Conservation (phyloP, 352 stramenopile species). For the Pythium graminicola region DNA sequence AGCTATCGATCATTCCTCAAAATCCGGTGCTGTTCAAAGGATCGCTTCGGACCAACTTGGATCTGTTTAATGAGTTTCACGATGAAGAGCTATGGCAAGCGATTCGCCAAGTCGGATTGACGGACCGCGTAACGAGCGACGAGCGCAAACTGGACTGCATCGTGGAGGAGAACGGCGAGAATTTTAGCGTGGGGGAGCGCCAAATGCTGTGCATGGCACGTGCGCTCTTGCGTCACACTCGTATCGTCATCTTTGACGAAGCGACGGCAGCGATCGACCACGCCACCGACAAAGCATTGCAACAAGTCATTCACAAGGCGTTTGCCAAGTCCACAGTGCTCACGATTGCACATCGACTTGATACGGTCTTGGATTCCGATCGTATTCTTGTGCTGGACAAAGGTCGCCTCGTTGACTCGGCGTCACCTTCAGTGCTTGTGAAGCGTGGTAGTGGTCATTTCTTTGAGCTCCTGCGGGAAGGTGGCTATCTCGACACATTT, state of each 20-base stretch:
- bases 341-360: slow-evolving; percentile 91
- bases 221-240: slow-evolving; percentile 35
- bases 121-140: slow-evolving; percentile 18
- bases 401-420: slow-evolving; percentile 81
- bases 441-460: slow-evolving; percentile 20
- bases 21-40: slow-evolving; percentile 89
- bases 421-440: slow-evolving; percentile 39
- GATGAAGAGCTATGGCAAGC: slow-evolving; percentile 67
- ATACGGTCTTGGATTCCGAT: slow-evolving; percentile 90
- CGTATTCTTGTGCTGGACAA: slow-evolving; percentile 85
- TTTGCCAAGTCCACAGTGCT: slow-evolving; percentile 87
- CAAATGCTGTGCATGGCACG: slow-evolving; percentile 54
- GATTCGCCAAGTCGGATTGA: slow-evolving; percentile 54
- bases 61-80: slow-evolving; percentile 74
- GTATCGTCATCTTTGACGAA: slow-evolving; percentile 93
- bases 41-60: slow-evolving; percentile 74
- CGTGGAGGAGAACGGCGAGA: slow-evolving; percentile 78
- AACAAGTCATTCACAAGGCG: slow-evolving; percentile 74
- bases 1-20: slow-evolving; percentile 51
- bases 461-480: slow-evolving; percentile 23
- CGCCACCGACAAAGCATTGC: slow-evolving; percentile 52
- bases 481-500: slow-evolving; percentile 24
- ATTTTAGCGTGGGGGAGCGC: slow-evolving; percentile 89
- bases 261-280: slow-evolving; percentile 76
- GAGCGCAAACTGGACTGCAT: slow-evolving; percentile 19